Evolutionary conservation across 2,329 filamentous ascomycete species (phyloP).

Genomic region (Alternaria atra): DNA sequence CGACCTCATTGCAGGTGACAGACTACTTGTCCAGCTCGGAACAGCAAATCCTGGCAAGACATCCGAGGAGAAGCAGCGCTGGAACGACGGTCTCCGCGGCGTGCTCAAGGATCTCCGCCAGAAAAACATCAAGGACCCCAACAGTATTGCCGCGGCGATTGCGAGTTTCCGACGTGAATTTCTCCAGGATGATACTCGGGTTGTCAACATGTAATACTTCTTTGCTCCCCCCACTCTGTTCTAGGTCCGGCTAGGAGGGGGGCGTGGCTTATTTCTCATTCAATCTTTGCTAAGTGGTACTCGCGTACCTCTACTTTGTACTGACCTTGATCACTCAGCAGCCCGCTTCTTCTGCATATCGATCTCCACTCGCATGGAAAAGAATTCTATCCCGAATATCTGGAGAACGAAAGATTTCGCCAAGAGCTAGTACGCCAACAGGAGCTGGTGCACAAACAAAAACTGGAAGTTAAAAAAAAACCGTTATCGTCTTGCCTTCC

Average conservation of each 20-base stretch:
- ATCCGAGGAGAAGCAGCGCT: constrained; percentile 66
- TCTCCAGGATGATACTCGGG: constrained; percentile 51
- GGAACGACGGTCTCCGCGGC: constrained; percentile 50
- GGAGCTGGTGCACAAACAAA: not conserved
- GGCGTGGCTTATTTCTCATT: constrained; percentile 4
- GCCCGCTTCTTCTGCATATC: not conserved
- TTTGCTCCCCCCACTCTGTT: not conserved
- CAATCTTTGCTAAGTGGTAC: constrained; percentile 5
- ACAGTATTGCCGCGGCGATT: constrained; percentile 51
- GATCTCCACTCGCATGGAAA: not conserved
- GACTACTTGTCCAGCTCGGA: constrained; percentile 76
- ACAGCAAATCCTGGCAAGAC: constrained; percentile 69
- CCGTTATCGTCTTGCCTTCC: not conserved
- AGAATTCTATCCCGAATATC: not conserved
- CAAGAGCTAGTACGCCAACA: not conserved
- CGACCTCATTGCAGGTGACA: constrained; percentile 66
- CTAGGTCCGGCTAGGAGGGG: not conserved
- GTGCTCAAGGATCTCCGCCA: constrained; percentile 51
- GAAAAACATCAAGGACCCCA: constrained; percentile 49
- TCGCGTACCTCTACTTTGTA: constrained; percentile 2
- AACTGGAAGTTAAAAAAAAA: not conserved
- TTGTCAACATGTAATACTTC: constrained; percentile 45
- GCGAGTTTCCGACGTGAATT: constrained; percentile 52
- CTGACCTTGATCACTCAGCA: constrained; percentile 17
- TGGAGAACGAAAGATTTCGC: not conserved